Evolutionary conservation across 352 stramenopile species (phyloP).

Genomic region (Phytopythium oedochilum): DNA sequence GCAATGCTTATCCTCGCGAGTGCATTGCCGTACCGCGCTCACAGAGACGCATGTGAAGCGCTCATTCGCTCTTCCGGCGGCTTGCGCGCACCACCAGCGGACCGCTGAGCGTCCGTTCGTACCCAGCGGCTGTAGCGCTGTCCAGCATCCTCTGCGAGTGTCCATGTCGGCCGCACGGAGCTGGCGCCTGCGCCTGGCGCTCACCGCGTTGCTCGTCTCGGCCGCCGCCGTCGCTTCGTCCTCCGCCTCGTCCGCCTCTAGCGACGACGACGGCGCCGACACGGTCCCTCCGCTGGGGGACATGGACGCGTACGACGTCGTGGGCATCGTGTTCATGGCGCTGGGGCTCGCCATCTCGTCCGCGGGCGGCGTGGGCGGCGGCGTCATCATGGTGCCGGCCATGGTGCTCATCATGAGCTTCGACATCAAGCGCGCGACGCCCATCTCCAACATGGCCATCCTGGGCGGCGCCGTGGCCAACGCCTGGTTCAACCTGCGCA

Average conservation of each 20-base stretch:
- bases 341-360: conserved; percentile 42
- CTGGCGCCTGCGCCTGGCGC: not conserved
- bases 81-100: not conserved
- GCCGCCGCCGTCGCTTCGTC: not conserved
- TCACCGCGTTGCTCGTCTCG: conserved; percentile 5
- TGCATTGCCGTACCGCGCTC: too few species aligned
- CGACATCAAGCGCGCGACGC: conserved; percentile 61
- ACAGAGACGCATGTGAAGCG: too few species aligned
- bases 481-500: conserved; percentile 56
- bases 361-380: conserved; percentile 44
- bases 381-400: conserved; percentile 51
- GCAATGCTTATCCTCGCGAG: too few species aligned
- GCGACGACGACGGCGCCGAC: conserved; percentile 9
- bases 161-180: not conserved
- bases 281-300: conserved; percentile 22
- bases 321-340: conserved; percentile 48
- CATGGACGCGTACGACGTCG: conserved; percentile 32
- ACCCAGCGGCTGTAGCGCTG: too few species aligned
- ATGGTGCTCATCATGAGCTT: conserved; percentile 63
- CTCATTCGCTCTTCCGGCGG: not conserved
- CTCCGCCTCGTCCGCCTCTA: conserved; percentile 5
- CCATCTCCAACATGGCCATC: conserved; percentile 57
- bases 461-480: conserved; percentile 58
- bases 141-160: too few species aligned
- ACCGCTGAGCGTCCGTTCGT: not conserved